Evolutionary conservation across 495 filamentous ascomycete species (phyloP), one percentile per base, ranked within the genome.

Genomic region (Tuber aestivum): DNA sequence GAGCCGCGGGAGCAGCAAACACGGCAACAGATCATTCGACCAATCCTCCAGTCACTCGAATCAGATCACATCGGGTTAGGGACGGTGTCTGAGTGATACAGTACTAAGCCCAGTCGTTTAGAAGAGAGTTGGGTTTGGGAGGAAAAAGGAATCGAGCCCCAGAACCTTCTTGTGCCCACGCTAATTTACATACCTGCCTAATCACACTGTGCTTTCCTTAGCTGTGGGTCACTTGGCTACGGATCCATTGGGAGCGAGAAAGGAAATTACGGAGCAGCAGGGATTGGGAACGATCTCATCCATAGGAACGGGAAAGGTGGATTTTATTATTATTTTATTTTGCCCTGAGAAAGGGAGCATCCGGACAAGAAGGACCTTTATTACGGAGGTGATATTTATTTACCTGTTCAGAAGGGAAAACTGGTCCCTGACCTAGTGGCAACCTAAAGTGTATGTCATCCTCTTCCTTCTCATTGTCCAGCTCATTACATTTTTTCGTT

Each of bases 381-480:
- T 27, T 0, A 10, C 50, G 10, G 56, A 65, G 27, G 56, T 27
- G 56, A 65, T 65, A 56, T 44, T 3, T 41, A 44, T 32, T 65
- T 65, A 14, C 27, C 56, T 32, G 27, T 65, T 65, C 12, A 32
- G 56, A 65, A 65, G 32, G 56, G 56, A 65, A 65, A 65, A 16
- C 56, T 32, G 5, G 56, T 65, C 56, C 56, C 56, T 65, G 56
- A 32, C 56, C 56, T 12, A 65, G 56, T 65, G 56, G 32, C 56
- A 65, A 65, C 56, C 56, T 32, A 32, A 65, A 65, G 56, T 65
- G 56, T 65, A 65, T 65, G 56, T 65, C 56, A 65, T 65, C 56
- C 27, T 65, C 56, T 65, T 27, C 56, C 12, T 65, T 65, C n/a
- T 65, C 56, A 65, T 32, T 7, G 56, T 32, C 56, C 27, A 27